Percentiles rank a stretch among this genome's conserved stretches.
phyloP scores from a whole-genome alignment of 495 filamentous ascomycete species.

The Penicillium subrubescens region DNA sequence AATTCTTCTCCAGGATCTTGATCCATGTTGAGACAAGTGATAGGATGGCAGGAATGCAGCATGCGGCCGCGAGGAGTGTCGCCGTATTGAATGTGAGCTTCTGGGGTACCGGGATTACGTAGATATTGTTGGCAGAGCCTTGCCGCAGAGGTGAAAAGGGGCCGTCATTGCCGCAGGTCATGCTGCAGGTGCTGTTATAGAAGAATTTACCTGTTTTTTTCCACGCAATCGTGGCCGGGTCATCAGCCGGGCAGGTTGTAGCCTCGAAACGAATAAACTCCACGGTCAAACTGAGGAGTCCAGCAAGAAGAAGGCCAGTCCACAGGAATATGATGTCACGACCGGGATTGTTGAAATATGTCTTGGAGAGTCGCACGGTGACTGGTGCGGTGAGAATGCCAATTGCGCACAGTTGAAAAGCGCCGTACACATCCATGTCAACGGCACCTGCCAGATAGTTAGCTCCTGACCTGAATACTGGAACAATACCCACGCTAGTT shows the following conservation, averaged over 20 bases:
- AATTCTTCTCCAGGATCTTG: constrained; percentile 60
- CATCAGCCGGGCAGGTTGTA: constrained; percentile 39
- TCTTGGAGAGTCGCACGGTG: constrained; percentile 56
- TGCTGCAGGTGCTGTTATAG: constrained; percentile 24
- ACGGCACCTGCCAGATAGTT: constrained; percentile 46
- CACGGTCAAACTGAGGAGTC: constrained; percentile 57
- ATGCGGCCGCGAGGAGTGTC: constrained; percentile 58
- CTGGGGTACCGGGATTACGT: constrained; percentile 55
- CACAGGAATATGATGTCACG: constrained; percentile 64
- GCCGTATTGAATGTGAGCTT: constrained; percentile 54
- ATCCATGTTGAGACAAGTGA: constrained; percentile 59
- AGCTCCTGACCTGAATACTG: background rate
- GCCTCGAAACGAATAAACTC: constrained; percentile 57
- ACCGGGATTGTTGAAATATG: constrained; percentile 61
- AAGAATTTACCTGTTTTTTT: constrained; percentile 33
- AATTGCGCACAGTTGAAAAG: constrained; percentile 64
- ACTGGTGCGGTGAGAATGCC: constrained; percentile 60
- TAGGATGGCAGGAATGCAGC: constrained; percentile 60
- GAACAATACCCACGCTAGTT: background rate
- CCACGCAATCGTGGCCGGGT: constrained; percentile 38
- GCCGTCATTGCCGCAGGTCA: constrained; percentile 44
- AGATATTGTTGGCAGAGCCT: constrained; percentile 54
- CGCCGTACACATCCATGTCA: constrained; percentile 67
- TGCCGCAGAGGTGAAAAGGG: constrained; percentile 52
- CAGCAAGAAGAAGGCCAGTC: constrained; percentile 58